Base-by-base conservation (phyloP, 129 eudicot genomes). In the Chrysanthemum makinoi region DNA sequence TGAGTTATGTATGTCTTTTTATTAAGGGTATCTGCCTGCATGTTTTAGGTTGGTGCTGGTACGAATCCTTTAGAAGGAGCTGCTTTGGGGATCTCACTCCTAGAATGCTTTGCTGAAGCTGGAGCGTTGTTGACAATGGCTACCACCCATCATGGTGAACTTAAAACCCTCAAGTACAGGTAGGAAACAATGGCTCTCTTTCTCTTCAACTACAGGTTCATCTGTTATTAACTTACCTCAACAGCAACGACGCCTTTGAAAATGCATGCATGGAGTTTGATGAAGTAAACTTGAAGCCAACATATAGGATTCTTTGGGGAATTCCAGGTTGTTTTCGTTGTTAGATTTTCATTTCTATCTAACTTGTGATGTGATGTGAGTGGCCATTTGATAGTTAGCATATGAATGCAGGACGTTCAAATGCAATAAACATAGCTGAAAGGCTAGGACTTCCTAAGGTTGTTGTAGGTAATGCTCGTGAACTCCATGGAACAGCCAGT, bases 201-300 rank as follows among this genome's bases (percentile, higher is more conserved):
- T 14, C 30, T 60, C 79, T 22, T 79, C 49, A 60, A 30, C 63
- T 35, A 62, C 61, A 44, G n/a, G 69, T 18, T 62, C 10, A 20
- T 57, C 7, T 26, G 10, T 14, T 6, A 10, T 35, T 33, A 33
- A 33, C 43, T 39, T 56, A 77, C 62, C 77, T 49, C 53, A 66
- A 72, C 98, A 94, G 96, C 82, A 90, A 94, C 70, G 68, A 82
- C 73, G 97, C 82, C 69, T 89, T 94, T 70, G 99, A 94, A 68
- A 94, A 94, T 79, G 99, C 99, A 57, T 94, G 96, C 62, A 94
- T 94, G 99, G 99, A 94, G 74, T 94, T 94, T 73, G 99, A 89
- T 85, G 99, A 90, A 79, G 93, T 80, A 78, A 86, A 89, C 70
- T 75, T 94, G 85, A 89, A 87, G 82, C 99, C 99, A 33, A 94